Conservation (phyloP, 2,329 filamentous ascomycete genomes). For the Pseudocercospora ulei region DNA sequence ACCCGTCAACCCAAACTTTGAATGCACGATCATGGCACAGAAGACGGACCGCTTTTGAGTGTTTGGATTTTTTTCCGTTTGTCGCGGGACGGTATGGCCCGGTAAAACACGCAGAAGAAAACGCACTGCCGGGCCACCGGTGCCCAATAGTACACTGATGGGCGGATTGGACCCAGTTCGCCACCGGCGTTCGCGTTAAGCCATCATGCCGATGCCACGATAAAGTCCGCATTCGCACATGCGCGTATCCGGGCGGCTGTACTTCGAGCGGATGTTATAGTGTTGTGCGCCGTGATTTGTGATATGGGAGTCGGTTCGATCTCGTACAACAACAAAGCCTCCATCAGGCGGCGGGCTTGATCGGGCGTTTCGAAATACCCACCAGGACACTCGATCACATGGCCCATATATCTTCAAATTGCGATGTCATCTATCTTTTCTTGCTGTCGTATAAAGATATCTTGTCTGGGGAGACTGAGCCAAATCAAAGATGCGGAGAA, state of each 20-base stretch:
- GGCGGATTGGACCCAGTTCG: conserved; percentile 49
- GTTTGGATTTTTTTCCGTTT: conserved; percentile 47
- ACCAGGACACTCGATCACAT: conserved; percentile 60
- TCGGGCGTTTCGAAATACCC: conserved; percentile 45
- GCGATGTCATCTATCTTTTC: conserved; percentile 63
- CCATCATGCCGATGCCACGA: conserved; percentile 59
- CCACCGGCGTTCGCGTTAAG: conserved; percentile 57
- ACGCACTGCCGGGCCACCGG: conserved; percentile 56
- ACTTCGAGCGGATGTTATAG: conserved; percentile 59
- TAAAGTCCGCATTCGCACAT: conserved; percentile 55
- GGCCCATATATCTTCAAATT: conserved; percentile 64
- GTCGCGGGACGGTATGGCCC: conserved; percentile 44
- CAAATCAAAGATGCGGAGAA: conserved; percentile 62
- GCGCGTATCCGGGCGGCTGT: conserved; percentile 56
- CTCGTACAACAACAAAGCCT: conserved; percentile 57
- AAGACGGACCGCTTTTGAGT: conserved; percentile 46
- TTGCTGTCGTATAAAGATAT: conserved; percentile 52
- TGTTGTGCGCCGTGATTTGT: conserved; percentile 60
- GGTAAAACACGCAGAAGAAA: conserved; percentile 52
- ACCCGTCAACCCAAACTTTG: conserved; percentile 53
- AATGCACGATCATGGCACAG: conserved; percentile 53
- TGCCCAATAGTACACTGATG: conserved; percentile 49
- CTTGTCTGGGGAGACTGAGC: conserved; percentile 61
- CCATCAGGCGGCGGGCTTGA: conserved; percentile 54
- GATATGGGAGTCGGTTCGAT: conserved; percentile 55